These are phyloP conservation scores for Anisogramma anomala DNA, from an alignment of 2,329 filamentous ascomycete genomes.

Conservation along the genomic window DNA sequence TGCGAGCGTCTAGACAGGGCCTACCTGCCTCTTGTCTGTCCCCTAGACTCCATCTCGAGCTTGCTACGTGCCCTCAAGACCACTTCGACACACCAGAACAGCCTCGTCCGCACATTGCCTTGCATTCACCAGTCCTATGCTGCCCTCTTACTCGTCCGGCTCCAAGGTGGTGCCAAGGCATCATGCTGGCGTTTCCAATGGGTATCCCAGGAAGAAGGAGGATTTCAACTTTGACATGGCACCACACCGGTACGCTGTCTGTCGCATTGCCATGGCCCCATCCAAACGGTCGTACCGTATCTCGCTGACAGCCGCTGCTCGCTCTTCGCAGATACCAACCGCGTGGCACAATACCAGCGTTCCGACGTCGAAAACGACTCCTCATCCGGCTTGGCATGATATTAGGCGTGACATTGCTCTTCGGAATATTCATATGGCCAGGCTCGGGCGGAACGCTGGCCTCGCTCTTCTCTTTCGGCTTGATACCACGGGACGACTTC, in stretches of 20 bases:
- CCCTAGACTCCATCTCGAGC: slow-evolving; percentile 6
- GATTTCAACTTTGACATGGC: slow-evolving; percentile 65
- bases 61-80: slow-evolving; percentile 12
- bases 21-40: slow-evolving; percentile 9
- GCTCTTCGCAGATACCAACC: slow-evolving; percentile 65
- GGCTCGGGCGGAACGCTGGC: slow-evolving; percentile 38
- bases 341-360: slow-evolving; percentile 58
- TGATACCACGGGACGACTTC: slow-evolving; percentile 58
- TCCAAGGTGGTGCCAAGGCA: slow-evolving; percentile 77
- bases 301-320: slow-evolving; percentile 14
- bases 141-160: slow-evolving; percentile 47
- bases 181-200: slow-evolving; percentile 63
- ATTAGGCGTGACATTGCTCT: slow-evolving; percentile 47
- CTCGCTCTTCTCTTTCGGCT: slow-evolving; percentile 56
- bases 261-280: slow-evolving; percentile 4
- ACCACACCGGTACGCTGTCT: slow-evolving; percentile 63
- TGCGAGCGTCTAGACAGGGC: slow-evolving; percentile 12
- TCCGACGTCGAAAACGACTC: slow-evolving; percentile 62
- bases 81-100: slow-evolving; percentile 7
- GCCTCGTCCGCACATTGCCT: not conserved
- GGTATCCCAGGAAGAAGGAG: slow-evolving; percentile 58
- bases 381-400: slow-evolving; percentile 55
- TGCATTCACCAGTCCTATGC: slow-evolving; percentile 30
- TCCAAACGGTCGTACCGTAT: not conserved
- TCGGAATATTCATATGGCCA: slow-evolving; percentile 68